Conservation (phyloP, 768 basidiomycete species). For the Suillus weaverae region DNA sequence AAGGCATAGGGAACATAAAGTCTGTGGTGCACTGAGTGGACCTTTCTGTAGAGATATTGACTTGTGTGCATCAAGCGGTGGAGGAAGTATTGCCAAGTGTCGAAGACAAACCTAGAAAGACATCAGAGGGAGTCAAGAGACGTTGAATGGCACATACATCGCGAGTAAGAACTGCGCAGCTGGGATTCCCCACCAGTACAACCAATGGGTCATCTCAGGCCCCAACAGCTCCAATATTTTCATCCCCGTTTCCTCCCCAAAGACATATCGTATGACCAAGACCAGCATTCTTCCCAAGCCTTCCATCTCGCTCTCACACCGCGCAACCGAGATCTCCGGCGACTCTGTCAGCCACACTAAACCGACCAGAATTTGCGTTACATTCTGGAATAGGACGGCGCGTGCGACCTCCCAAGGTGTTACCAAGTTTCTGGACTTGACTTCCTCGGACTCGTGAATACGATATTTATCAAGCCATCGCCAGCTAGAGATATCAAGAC, state of each 20-base stretch:
- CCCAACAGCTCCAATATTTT: constrained; percentile 38
- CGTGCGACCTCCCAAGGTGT: constrained; percentile 68
- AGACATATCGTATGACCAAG: constrained; percentile 33
- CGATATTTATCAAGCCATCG: constrained; percentile 79
- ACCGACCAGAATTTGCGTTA: constrained; percentile 78
- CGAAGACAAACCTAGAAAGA: constrained; percentile 75
- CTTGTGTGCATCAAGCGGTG: constrained; percentile 92
- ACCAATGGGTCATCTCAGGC: constrained; percentile 50
- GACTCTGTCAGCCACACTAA: constrained; percentile 58
- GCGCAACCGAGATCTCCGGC: constrained; percentile 27
- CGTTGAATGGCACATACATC: constrained; percentile 58
- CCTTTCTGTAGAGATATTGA: constrained; percentile 85
- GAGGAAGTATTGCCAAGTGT: constrained; percentile 99
- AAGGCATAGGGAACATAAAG: constrained; percentile 97
- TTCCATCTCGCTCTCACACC: constrained; percentile 47
- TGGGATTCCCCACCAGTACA: constrained; percentile 96
- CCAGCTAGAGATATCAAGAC: constrained; percentile 73
- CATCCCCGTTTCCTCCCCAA: constrained; percentile 43
- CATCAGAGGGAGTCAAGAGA: constrained; percentile 7
- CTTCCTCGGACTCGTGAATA: constrained; percentile 85
- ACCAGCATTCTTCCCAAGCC: constrained; percentile 41
- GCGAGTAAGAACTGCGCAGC: constrained; percentile 68
- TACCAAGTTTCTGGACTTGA: constrained; percentile 70
- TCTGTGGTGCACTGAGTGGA: constrained; percentile 94
- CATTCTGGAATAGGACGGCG: constrained; percentile 85